phyloP scores from a whole-genome alignment of 306 rosid species.

The Cucurbita moschata region DNA sequence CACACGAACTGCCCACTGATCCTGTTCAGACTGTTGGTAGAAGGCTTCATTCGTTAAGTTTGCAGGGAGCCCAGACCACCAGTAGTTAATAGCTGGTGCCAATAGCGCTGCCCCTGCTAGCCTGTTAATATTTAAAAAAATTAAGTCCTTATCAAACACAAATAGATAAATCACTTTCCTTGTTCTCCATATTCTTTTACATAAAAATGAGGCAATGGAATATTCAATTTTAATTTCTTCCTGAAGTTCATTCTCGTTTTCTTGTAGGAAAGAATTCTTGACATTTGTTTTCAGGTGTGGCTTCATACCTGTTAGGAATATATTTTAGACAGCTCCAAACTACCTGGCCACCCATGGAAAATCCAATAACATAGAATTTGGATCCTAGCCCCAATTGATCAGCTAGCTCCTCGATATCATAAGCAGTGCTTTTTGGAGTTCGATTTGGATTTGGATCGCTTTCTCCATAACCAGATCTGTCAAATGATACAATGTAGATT shows the following conservation, averaged over 20 bases:
- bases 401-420: conserved; percentile 81
- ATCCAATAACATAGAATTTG: conserved; percentile 57
- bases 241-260: not conserved
- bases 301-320: conserved; percentile 66
- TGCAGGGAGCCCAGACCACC: conserved; percentile 75
- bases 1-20: conserved; percentile 67
- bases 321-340: conserved; percentile 70
- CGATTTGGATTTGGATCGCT: conserved; percentile 84
- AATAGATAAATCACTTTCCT: not conserved
- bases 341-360: conserved; percentile 75
- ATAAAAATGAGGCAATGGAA: not conserved
- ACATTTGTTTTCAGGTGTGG: not conserved
- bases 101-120: conserved; percentile 62
- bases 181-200: not conserved
- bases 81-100: conserved; percentile 59
- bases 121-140: conserved; percentile 25
- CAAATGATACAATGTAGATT: conserved; percentile 52
- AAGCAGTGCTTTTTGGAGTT: conserved; percentile 51
- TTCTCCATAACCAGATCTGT: conserved; percentile 93
- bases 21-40: conserved; percentile 19
- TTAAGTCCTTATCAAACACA: not conserved
- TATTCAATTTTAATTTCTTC: not conserved
- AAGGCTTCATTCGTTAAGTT: conserved; percentile 44
- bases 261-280: not conserved
- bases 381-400: conserved; percentile 62